Base-by-base conservation (phyloP, 768 basidiomycete genomes). In the Macrolepiota albuminosa region DNA sequence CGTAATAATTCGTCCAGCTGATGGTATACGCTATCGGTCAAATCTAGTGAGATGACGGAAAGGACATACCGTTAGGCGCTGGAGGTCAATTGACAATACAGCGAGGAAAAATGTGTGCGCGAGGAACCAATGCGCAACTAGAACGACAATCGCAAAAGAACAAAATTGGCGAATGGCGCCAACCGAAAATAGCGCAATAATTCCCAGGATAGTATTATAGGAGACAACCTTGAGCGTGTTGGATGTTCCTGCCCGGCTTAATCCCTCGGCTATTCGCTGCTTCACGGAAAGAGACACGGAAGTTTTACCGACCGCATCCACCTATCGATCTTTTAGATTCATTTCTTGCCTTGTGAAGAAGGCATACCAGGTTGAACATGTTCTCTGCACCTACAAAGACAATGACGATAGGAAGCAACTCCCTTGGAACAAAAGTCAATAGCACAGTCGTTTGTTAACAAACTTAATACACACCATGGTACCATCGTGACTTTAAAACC, bases 71-170 rank as follows among this genome's bases (percentile, higher is more conserved):
- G 96, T 96, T 29, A 99, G 74, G 49, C 96, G 85, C 65, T 97
- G 95, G 49, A 98, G 86, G 76, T 99, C 96, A 65, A 99, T 97
- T 0, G 93, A 94, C 26, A 99, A 76, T 31, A 97, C 94, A 7
- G 95, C 91, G 63, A 95, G 79, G 74, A 96, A 98, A 75, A 98
- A 96, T 0, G 94, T 97, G 68, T 97, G 93, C 16, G 96, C 89
- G 61, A 98, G 81, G 76, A 95, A 96, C 94, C 94, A 98, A 71
- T 98, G 95, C 16, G 94, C 95, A 34, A 98, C 89, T 24, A 98
- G 81, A 11, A 98, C 93, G 26, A 98, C 93, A 47, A 94, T 87
- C 0, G 94, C 93, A 70, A 98, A 98, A 3, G 86, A 81, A 71
- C 95, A 96, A 69, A 98, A 96, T 67, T 98, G 93, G 42, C 91